Conservation (phyloP, 2,329 filamentous ascomycete genomes). For the Aspergillus sp. region DNA sequence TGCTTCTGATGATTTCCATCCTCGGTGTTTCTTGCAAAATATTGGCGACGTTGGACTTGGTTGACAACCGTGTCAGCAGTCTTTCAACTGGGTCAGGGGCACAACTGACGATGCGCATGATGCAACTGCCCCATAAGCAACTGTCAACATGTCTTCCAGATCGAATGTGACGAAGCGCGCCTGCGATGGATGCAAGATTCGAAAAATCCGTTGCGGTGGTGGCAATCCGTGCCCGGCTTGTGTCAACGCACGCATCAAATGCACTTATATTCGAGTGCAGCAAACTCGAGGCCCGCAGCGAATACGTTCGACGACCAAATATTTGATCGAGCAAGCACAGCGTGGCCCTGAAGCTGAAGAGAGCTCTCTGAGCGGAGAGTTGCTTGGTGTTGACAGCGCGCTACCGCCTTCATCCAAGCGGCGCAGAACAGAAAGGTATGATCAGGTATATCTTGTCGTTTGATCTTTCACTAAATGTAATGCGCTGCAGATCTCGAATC, state of each 20-base stretch:
- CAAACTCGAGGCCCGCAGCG: conserved; percentile 44
- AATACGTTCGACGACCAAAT: conserved; percentile 23
- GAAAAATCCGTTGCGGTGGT: conserved; percentile 50
- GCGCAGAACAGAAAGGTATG: background rate
- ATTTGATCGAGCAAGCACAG: conserved; percentile 17
- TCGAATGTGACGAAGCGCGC: conserved; percentile 32
- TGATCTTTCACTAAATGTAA: too few species aligned
- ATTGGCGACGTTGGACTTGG: too few species aligned
- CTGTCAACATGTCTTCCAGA: conserved; percentile 8
- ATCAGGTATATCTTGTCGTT: background rate
- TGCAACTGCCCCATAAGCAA: background rate
- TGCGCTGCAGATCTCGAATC: conserved; percentile 5
- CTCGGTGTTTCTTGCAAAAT: too few species aligned
- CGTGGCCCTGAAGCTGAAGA: conserved; percentile 1
- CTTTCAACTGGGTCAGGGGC: too few species aligned
- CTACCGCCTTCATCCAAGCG: background rate
- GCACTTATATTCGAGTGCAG: conserved; percentile 47
- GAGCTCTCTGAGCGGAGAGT: background rate
- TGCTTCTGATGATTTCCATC: too few species aligned
- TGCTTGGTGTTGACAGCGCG: background rate
- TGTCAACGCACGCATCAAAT: conserved; percentile 41
- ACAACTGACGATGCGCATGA: too few species aligned
- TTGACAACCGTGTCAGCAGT: too few species aligned
- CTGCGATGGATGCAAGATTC: conserved; percentile 51
- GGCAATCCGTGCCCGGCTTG: conserved; percentile 45